Evolutionary conservation across 1,284 basidiomycete genomes (phyloP), one percentile per base, ranked within the genome.

Genomic region (Rhodofomes roseus): DNA sequence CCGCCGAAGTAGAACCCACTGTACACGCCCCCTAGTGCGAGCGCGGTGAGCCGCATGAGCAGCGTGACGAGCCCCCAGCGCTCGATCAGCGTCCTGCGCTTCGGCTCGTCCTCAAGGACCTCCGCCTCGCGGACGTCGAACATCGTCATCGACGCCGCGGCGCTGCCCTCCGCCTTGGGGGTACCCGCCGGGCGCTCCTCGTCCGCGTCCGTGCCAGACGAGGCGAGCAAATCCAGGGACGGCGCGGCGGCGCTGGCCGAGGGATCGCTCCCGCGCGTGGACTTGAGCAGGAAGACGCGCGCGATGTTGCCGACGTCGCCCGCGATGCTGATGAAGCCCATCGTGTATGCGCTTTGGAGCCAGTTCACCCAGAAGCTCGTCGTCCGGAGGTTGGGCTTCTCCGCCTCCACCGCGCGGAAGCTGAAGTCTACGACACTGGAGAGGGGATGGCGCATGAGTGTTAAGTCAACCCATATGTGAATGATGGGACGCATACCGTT

Each of bases 271-370:
- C 56, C 56, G 37, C 63, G 57, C 6, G 72, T 73, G 27, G 70
- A 62, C 52, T 69, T 65, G 34, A 76, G 71, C 44, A 75, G 68
- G 41, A 74, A 57, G 16, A 65, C 62, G 44, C 73, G 72, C 16
- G 69, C 48, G 52, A 74, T 61, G n/a, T 40, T 65, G 37, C 62
- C 54, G 31, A 70, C 43, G 51, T 70, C 70, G 20, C 67, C 60
- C 6, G 65, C 69, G n/a, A 76, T 65, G 9, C 65, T 43, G 50
- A 74, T 63, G 61, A 70, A 76, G 6, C 68, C 71, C 55, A 69
- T 59, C 14, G 66, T 68, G 36, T 71, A 68, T 1, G 70, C 67
- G 12, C 64, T 62, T 56, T 76, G 74, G 59, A 73, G 63, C 65
- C 73, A 77, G 43, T 66, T 67, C 43, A 67, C 68, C 51, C 75